phyloP scores from a whole-genome alignment of 1,139 yeast species.

The Wickerhamomyces sp. region DNA sequence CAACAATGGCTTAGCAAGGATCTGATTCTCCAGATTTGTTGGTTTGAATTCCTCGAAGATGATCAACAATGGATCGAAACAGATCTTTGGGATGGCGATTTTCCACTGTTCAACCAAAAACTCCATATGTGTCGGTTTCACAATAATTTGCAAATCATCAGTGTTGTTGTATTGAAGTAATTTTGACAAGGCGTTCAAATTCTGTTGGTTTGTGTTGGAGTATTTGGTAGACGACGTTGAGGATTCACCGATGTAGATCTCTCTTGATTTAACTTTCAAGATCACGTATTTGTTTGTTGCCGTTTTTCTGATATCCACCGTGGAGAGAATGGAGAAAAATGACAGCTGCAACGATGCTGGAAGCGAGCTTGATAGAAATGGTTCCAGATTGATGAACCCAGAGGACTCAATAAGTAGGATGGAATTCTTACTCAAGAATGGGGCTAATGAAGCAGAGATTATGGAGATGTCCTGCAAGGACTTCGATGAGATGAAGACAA shows the following conservation, averaged over 20 bases:
- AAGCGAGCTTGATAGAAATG: conserved; percentile 42
- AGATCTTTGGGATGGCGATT: conserved; percentile 70
- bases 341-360: conserved; percentile 28
- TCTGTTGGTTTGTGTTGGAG: conserved; percentile 14
- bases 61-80: conserved; percentile 71
- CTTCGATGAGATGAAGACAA: conserved; percentile 39
- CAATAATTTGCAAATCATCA: conserved; percentile 42
- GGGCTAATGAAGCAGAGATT: conserved; percentile 30
- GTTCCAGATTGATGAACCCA: conserved; percentile 67
- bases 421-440: conserved; percentile 35
- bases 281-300: conserved; percentile 9
- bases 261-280: conserved; percentile 9
- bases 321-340: conserved; percentile 61
- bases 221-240: conserved; percentile 15
- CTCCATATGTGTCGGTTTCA: conserved; percentile 42
- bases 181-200: conserved; percentile 18
- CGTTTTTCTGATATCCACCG: conserved; percentile 47
- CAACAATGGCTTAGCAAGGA: conserved; percentile 78
- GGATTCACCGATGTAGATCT: conserved; percentile 19
- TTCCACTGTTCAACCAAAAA: conserved; percentile 80
- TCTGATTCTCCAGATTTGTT: conserved; percentile 50
- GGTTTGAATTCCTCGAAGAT: conserved; percentile 70
- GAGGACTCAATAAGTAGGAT: conserved; percentile 61
- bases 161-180: conserved; percentile 30
- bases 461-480: conserved; percentile 44